Conservation (phyloP, 345 rosid species). For the Kandelia obovata region DNA sequence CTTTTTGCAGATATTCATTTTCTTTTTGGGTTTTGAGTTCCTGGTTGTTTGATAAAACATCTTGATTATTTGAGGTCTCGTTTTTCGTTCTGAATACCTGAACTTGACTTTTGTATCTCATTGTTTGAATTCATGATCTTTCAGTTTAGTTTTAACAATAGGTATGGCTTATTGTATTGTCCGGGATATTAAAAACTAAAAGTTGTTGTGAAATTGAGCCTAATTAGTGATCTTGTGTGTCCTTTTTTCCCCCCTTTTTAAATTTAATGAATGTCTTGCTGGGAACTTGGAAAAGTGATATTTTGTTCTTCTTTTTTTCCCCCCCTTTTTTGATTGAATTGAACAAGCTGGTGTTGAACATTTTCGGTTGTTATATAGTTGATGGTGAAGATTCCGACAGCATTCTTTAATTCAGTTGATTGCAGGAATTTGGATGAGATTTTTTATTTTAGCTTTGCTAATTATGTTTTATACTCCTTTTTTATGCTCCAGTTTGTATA, state of each 20-base stretch:
- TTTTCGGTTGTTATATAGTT: neutral
- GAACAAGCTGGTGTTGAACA: too few species aligned
- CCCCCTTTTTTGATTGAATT: too few species aligned
- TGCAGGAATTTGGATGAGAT: too few species aligned
- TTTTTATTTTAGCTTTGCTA: too few species aligned
- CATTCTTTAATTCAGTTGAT: neutral
- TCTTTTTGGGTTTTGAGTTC: slow-evolving; percentile 14
- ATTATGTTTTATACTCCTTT: slow-evolving; percentile 9
- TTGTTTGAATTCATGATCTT: neutral
- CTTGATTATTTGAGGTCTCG: slow-evolving; percentile 16
- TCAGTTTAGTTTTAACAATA: neutral
- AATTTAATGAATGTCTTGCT: too few species aligned
- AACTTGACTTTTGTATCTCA: neutral
- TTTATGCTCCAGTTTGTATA: slow-evolving; percentile 38
- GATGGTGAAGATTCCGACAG: neutral
- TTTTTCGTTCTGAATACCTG: neutral
- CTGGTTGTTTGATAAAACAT: slow-evolving; percentile 41
- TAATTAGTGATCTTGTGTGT: too few species aligned
- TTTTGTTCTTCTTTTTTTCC: too few species aligned
- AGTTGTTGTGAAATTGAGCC: too few species aligned
- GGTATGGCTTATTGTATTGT: too few species aligned
- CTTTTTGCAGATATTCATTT: neutral
- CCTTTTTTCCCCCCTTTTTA: too few species aligned
- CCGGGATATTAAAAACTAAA: too few species aligned
- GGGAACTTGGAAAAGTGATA: too few species aligned